Base-by-base conservation (phyloP, 116 monocot genomes). In the Trichopus zeylanicus region DNA sequence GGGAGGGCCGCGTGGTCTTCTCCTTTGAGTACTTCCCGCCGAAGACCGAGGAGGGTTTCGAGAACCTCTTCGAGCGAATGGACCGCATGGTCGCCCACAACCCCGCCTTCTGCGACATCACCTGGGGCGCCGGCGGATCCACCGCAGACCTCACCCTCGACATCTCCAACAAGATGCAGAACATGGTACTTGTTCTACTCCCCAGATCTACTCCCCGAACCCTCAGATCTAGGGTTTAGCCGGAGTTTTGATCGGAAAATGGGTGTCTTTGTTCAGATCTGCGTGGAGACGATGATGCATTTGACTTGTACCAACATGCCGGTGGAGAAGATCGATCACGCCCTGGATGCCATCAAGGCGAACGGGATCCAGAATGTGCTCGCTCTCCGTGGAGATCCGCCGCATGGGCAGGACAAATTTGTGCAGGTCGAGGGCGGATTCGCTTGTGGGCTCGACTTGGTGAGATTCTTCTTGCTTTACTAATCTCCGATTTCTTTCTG, bases 211-310 rank as follows among this genome's bases (percentile, higher is more conserved):
- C 5, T 46, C n/a, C n/a, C n/a, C n/a, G n/a, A n/a, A n/a, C n/a
- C n/a, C n/a, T n/a, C 18, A 7, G 48, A 47, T 46, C 29, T 61
- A 5, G 29, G 22, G 16, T n/a, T 51, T 33, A 0, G 4, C 35
- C 18, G 8, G 6, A 26, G 48, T 26, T 47, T 37, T 5, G 26
- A 28, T 46, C 19, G 9, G 18, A 15, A 21, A 11, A 15, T 48
- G 55, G 22, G 42, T 31, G 29, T 34, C 51, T 62, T 24, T 31
- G 31, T 56, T 55, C 57, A 92, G 92, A 53, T 83, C 29, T 87
- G 87, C 35, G 87, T 92, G 27, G 92, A 92, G 65, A 87, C 92
- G 18, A 92, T 92, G 92, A 92, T 92, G 92, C 92, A 92, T 49
- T 70, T 92, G 64, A 92, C 92, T 9, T 92, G 91, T 62, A 91